Percentiles rank a stretch among this genome's conserved stretches.
Conservation (phyloP, 2,329 filamentous ascomycete species). For the Fusarium sp. region DNA sequence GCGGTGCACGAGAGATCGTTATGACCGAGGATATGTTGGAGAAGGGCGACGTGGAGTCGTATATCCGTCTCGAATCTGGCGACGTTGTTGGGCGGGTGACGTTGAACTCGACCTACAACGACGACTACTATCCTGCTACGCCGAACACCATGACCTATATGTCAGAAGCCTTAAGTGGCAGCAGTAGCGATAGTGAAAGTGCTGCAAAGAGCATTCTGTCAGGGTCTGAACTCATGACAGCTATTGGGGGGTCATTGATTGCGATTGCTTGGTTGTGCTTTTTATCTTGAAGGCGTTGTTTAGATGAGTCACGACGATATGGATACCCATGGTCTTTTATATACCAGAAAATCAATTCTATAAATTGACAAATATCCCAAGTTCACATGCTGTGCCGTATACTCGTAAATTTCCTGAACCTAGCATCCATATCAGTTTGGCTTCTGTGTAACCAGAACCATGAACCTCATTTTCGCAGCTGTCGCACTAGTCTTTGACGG, state of each 20-base stretch:
- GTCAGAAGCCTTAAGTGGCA: neutral
- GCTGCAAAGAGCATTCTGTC: neutral
- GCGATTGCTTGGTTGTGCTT: conserved; percentile 14
- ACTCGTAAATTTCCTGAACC: neutral
- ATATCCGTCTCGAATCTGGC: conserved; percentile 67
- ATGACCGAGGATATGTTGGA: conserved; percentile 54
- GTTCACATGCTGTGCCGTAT: neutral
- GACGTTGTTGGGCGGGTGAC: conserved; percentile 58
- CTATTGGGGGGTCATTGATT: conserved; percentile 5
- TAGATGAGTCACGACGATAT: conserved; percentile 9
- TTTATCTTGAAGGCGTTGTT: neutral
- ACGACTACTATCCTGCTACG: conserved; percentile 60
- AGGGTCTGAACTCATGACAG: neutral
- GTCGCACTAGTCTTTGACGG: rapidly evolving
- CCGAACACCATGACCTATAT: conserved; percentile 48
- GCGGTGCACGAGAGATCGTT: conserved; percentile 65
- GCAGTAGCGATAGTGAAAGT: neutral
- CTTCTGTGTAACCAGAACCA: no score
- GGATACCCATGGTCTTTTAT: conserved; percentile 14
- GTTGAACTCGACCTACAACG: conserved; percentile 67
- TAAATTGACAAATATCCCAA: neutral
- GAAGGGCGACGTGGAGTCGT: conserved; percentile 60
- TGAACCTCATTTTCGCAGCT: neutral
- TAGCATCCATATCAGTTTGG: neutral
- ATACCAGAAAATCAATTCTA: neutral